A percentile compares a stretch with the other conserved stretches of the same genome.
phyloP scores from a whole-genome alignment of 441 rosid genomes.

The Theobroma grandiflorum region DNA sequence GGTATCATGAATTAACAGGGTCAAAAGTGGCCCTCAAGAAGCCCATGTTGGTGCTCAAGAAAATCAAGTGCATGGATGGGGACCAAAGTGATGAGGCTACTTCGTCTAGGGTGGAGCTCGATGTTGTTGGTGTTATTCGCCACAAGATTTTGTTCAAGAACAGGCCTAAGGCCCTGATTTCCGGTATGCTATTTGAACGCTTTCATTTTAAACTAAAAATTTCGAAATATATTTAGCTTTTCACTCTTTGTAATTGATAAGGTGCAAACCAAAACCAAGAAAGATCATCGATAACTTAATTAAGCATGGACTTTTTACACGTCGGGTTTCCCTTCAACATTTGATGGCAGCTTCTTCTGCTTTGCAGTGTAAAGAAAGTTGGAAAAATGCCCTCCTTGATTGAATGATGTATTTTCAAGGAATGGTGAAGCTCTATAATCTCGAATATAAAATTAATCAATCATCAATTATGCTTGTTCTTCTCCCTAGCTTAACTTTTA shows the following conservation, averaged over 20 bases:
- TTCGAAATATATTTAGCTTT: no score
- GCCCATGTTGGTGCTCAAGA: slow-evolving; percentile 83
- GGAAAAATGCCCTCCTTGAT: background rate
- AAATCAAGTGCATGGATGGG: slow-evolving; percentile 44
- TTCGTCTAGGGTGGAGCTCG: slow-evolving; percentile 54
- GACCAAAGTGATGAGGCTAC: slow-evolving; percentile 31
- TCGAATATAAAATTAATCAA: no score
- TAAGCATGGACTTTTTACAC: background rate
- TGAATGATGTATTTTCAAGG: background rate
- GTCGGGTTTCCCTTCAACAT: no score
- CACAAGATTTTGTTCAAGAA: slow-evolving; percentile 80
- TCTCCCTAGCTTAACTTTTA: background rate
- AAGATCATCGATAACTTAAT: no score
- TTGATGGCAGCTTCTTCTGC: no score
- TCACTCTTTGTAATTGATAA: background rate
- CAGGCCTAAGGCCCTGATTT: slow-evolving; percentile 83
- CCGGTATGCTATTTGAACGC: slow-evolving; percentile 45
- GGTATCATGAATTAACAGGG: slow-evolving; percentile 81
- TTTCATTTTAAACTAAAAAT: background rate
- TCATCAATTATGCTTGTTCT: no score
- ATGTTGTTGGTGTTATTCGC: slow-evolving; percentile 73
- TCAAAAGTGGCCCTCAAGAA: slow-evolving; percentile 71
- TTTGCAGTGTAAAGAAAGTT: no score
- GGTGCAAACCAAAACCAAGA: no score
- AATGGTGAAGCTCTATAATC: background rate